Evolutionary conservation across 2,329 filamentous ascomycete genomes (phyloP), one percentile per base, ranked within the genome.

Genomic region (Exophiala bonariae): DNA sequence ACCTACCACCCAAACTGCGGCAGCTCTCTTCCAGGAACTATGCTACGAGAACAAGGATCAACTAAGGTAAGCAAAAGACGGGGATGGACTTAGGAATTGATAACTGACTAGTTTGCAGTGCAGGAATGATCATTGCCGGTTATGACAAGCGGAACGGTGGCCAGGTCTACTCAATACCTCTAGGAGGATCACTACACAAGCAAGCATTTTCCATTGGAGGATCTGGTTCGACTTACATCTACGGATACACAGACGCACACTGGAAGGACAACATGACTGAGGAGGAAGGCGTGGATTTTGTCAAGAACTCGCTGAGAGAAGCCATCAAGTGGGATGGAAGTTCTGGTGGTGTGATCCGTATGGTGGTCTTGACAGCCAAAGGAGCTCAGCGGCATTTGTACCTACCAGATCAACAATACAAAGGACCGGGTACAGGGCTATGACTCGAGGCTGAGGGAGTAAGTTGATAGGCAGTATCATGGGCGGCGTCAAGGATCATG

Each of bases 261-360:
- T 99, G 93, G 93, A 83, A 79, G 68, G 93, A 97, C 72, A 83
- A 83, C 57, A 97, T 99, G 91, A 89, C 86, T 43, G 89, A 97
- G 77, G 79, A 82, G 45, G 91, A 95, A 54, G 93, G 93, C 1
- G 84, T 99, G 57, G 72, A 84, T 32, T 99, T 99, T 63, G 93
- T 99, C 67, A 96, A 96, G 76, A 86, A 84, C 38, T 85, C 93
- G 23, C 76, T 99, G 65, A 77, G 82, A 63, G 92, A 99, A 78
- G 93, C 93, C 13, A 97, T 99, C 80, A 96, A 96, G 75, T 99
- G 93, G 93, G 93, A 99, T 67, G 93, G 93, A 56, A 96, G 91
- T 76, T 97, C 93, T 3, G 93, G 93, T 58, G 93, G 93, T 74
- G 93, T 99, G 51, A 99, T 99, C 64, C 84, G 93, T 61, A 89